Percentiles rank a stretch among this genome's conserved stretches.
phyloP scores from a whole-genome alignment of 179 eudicot species.

The Spinacia oleracea region DNA sequence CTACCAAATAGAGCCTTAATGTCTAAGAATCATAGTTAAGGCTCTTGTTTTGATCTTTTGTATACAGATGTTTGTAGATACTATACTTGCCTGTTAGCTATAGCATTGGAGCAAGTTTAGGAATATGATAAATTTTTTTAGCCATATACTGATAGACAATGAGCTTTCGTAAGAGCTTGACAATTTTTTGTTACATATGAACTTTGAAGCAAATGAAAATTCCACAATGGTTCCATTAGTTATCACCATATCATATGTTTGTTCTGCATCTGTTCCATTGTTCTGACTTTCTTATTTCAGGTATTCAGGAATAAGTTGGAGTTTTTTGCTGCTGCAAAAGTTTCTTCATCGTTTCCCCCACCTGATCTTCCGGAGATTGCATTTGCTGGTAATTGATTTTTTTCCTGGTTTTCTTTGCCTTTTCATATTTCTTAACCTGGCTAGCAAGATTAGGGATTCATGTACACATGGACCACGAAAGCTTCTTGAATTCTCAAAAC shows the following conservation, averaged over 20 bases:
- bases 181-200: neutral
- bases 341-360: conserved; percentile 83
- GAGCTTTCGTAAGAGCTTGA: neutral
- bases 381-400: conserved; percentile 71
- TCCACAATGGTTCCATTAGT: neutral
- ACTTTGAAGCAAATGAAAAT: neutral
- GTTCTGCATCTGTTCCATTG: conserved; percentile 1
- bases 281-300: conserved; percentile 50
- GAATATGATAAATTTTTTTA: neutral
- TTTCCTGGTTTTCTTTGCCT: neutral
- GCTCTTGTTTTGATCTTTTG: neutral
- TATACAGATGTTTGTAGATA: neutral
- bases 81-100: neutral
- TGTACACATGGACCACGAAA: neutral
- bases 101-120: neutral
- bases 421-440: neutral
- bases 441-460: neutral
- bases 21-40: neutral
- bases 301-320: conserved; percentile 76
- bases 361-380: conserved; percentile 91
- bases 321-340: conserved; percentile 93
- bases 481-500: neutral
- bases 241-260: neutral
- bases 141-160: neutral
- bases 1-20: too few species aligned